Percentiles rank a stretch among this genome's conserved stretches.
Conservation (phyloP, 371 early-diverging fungal genomes). For the Lichtheimia ramosa region DNA sequence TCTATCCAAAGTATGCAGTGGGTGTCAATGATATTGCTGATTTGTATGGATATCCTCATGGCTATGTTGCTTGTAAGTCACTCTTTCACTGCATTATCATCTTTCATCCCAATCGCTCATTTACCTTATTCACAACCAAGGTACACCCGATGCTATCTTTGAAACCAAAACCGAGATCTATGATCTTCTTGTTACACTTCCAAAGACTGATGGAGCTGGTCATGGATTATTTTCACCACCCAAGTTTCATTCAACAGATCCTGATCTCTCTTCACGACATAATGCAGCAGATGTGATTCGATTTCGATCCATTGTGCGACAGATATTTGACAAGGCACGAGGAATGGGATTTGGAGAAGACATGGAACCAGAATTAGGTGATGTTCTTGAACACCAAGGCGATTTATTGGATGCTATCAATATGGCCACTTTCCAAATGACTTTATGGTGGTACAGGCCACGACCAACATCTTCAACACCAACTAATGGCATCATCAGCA, state of each 20-base stretch:
- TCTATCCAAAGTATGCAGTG: conserved; percentile 46
- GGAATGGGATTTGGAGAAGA: conserved; percentile 9
- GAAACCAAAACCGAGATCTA: conserved; percentile 53
- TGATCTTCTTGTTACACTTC: conserved; percentile 52
- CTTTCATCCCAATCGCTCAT: too few relatives aligned
- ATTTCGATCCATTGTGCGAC: conserved; percentile 24
- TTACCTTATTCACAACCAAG: conserved; percentile 24
- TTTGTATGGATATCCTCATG: conserved; percentile 31
- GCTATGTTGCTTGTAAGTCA: conserved; percentile 58
- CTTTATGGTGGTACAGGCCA: conserved; percentile 13
- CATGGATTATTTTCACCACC: neutral
- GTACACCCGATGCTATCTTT: conserved; percentile 62
- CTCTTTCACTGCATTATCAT: neutral
- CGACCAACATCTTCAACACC: neutral
- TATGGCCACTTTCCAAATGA: conserved; percentile 9
- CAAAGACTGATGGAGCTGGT: conserved; percentile 10
- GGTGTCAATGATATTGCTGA: conserved; percentile 59
- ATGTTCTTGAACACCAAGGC: conserved; percentile 3
- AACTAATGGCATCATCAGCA: neutral
- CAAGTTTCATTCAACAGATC: conserved; percentile 6
- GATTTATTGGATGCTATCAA: conserved; percentile 8
- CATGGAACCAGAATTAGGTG: conserved; percentile 1
- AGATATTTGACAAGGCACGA: conserved; percentile 9
- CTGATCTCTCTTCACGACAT: conserved; percentile 11
- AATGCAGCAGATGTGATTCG: conserved; percentile 34